Evolutionary conservation across 129 eudicot genomes (phyloP).

Genomic region (Centrapalus pauciflorus): DNA sequence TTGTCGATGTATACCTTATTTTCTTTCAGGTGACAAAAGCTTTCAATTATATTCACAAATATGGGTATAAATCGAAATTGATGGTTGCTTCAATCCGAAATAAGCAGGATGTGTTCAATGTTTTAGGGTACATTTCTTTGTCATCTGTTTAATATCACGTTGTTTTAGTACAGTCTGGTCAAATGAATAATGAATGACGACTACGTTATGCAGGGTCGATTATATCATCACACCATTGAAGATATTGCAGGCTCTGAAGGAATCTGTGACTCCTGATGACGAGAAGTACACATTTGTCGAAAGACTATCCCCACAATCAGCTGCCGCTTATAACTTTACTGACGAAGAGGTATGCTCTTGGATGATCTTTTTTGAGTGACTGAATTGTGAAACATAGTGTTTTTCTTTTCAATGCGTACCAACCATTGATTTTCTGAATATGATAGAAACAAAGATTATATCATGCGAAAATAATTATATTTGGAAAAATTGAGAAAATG

Average conservation of each 20-base stretch:
- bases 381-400: not conserved
- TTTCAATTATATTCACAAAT: constrained; percentile 88
- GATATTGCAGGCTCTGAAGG: constrained; percentile 90
- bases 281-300: constrained; percentile 73
- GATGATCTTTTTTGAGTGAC: not conserved
- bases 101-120: constrained; percentile 87
- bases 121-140: constrained; percentile 54
- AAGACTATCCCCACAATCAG: constrained; percentile 77
- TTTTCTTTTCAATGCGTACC: not conserved
- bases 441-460: not conserved
- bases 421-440: not conserved
- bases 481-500: no score
- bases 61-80: constrained; percentile 83
- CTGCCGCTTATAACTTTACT: constrained; percentile 71
- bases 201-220: constrained; percentile 64
- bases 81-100: constrained; percentile 98
- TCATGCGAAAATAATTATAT: not conserved
- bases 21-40: constrained; percentile 76
- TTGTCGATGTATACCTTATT: not conserved
- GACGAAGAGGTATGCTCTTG: constrained; percentile 67
- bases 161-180: not conserved
- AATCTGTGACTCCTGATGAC: constrained; percentile 80
- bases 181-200: not conserved
- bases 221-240: constrained; percentile 88
- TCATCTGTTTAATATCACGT: not conserved